Evolutionary conservation across 2,329 filamentous ascomycete genomes (phyloP), one percentile per base, ranked within the genome.

Genomic region (Colletotrichum sp.): DNA sequence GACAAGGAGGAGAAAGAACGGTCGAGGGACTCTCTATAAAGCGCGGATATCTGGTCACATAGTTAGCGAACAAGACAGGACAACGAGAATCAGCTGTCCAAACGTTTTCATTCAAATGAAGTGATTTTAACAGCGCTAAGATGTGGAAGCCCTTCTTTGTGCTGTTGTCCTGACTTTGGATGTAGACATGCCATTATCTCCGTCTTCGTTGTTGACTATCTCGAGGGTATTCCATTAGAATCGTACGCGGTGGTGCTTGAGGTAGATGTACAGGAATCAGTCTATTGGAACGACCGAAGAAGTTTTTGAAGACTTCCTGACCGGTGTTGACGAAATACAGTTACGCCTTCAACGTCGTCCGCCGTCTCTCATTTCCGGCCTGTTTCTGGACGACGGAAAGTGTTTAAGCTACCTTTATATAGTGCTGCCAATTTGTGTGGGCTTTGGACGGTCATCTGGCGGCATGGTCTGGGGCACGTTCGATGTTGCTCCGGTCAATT

Each of bases 311-410:
- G 9, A 44, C 5, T 44, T 44, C 39, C 18, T 44, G 9, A 10
- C 39, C 6, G 39, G 0, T 44, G 0, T 44, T n/a, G 39, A n/a
- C 0, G 39, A 44, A 44, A 44, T 8, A 44, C 1, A 1, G 8
- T 3, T 0, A n/a, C 39, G 39, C 39, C 39, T 44, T 8, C 0
- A 0, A 1, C 16, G 16, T 44, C 36, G 5, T 26, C 24, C 16
- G 8, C 0, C 36, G 1, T 44, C 5, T 6, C 39, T 6, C 0
- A 44, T 44, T 44, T n/a, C 9, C 0, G 18, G 39, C 9, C 0
- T 49, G 18, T 49, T n/a, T 0, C 39, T 49, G 39, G 39, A 0
- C 0, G 39, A 49, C 18, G 18, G 18, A 49, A n/a, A 0, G 18
- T 1, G 39, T 12, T 49, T 6, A 21, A n/a, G 39, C 39, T 0